Base-by-base conservation (phyloP, 495 filamentous ascomycete species). In the Xylaria grammica region DNA sequence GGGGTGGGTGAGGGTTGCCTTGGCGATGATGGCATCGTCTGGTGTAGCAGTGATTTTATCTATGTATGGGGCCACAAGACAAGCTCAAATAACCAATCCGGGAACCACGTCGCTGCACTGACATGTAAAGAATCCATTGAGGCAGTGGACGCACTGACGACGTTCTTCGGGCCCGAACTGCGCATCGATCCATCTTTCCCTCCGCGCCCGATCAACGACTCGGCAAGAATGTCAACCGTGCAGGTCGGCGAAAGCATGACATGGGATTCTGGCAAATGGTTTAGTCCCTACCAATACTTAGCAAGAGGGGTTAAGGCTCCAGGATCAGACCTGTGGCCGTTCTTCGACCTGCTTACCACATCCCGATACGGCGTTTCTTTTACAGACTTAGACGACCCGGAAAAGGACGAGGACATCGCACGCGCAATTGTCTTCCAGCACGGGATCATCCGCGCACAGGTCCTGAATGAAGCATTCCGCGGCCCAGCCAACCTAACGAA, bases 401-500 rank as follows among this genome's bases (percentile, higher is more conserved):
- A 40, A 20, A 17, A 53, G 36, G 36, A 46, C 20, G 53, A 66
- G 30, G 26, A 44, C 13, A 54, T 74, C 45, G 24, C 42, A 26
- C 22, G 78, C 66, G 26, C 86, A 77, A 67, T 87, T 78, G 17
- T 78, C 62, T 9, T 76, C 64, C 52, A 85, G 69, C 34, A 81
- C 71, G 26, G 77, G 60, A 58, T 86, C 75, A 32, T 81, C 70
- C 53, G 72, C 67, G 38, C 69, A 4, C 71, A 74, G 60, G 52
- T 64, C 4, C 49, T 71, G 38, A 69, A 42, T 48, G 59, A 65
- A 1, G 62, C 46, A 36, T 65, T 65, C 68, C 63, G 70, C 1
- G 55, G 49, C 2, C 65, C 65, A 22, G 65, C 66, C 15, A 60
- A 63, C n/a, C 13, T 54, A 2, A 30, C 42, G 17, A 70, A 67